Conservation (phyloP, 2,329 filamentous ascomycete species). For the Podosphaera leucotricha region DNA sequence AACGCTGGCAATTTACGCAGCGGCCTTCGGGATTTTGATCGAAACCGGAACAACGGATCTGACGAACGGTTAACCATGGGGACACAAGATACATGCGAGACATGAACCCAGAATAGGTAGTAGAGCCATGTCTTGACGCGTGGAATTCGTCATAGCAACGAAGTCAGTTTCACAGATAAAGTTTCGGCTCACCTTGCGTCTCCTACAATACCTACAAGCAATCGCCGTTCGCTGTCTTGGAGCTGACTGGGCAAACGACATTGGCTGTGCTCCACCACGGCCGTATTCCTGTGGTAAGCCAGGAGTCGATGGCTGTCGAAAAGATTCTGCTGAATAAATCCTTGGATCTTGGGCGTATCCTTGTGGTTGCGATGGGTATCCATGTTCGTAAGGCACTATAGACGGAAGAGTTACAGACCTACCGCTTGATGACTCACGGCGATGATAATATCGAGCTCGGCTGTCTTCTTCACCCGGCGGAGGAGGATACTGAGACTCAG, state of each 20-base stretch:
- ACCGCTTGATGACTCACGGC: slow-evolving; percentile 9
- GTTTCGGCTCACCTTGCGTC: slow-evolving; percentile 27
- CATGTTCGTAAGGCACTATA: slow-evolving; percentile 14
- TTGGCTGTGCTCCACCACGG: slow-evolving; percentile 11
- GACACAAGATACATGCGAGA: neutral
- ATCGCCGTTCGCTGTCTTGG: slow-evolving; percentile 35
- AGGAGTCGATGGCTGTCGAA: slow-evolving; percentile 7
- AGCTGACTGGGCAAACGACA: slow-evolving; percentile 22
- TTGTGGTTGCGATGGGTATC: slow-evolving; percentile 7
- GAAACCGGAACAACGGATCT: slow-evolving; percentile 59
- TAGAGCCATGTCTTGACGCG: neutral
- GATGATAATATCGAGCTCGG: slow-evolving; percentile 13
- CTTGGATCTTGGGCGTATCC: slow-evolving; percentile 11
- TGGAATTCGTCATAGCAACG: neutral
- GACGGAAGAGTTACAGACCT: slow-evolving; percentile 13
- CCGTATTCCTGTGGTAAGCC: slow-evolving; percentile 11
- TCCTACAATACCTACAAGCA: slow-evolving; percentile 33
- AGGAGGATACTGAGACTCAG: slow-evolving; percentile 11
- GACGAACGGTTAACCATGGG: slow-evolving; percentile 7
- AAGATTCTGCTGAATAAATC: slow-evolving; percentile 10
- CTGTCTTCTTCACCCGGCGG: slow-evolving; percentile 16
- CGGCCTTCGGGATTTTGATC: slow-evolving; percentile 47
- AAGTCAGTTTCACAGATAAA: neutral
- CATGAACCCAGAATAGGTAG: neutral
- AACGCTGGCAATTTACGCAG: slow-evolving; percentile 49